A percentile compares a stretch with the other conserved stretches of the same genome.
Evolutionary conservation across 2,329 filamentous ascomycete genomes (phyloP).

Genomic region (Chaetothyriales sp.): DNA sequence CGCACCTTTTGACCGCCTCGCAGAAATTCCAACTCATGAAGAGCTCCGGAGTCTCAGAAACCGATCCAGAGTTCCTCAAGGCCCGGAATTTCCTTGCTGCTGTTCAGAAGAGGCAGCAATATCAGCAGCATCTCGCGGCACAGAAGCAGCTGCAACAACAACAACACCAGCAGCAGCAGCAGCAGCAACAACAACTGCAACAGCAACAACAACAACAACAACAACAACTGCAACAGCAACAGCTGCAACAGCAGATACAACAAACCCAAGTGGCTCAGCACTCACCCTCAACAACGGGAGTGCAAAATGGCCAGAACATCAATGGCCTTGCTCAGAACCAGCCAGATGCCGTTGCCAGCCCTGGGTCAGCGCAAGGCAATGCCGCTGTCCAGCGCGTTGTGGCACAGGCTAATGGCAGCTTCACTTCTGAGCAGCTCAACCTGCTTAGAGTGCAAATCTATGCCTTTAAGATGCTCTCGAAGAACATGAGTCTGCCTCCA

Average conservation of each 20-base stretch:
- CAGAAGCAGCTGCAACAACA: conserved; percentile 38
- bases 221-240: conserved; percentile 14
- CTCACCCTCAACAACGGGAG: background rate
- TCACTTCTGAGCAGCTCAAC: conserved; percentile 63
- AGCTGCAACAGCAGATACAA: conserved; percentile 21
- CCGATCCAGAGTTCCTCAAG: conserved; percentile 78
- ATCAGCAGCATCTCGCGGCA: conserved; percentile 44
- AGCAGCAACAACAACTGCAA: conserved; percentile 16
- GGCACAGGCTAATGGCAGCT: conserved; percentile 35
- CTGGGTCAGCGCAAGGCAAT: conserved; percentile 14
- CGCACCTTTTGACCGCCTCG: conserved; percentile 1
- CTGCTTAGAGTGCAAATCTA: conserved; percentile 73
- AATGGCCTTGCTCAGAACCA: conserved; percentile 25
- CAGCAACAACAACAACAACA: conserved; percentile 19
- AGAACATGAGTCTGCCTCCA: conserved; percentile 67
- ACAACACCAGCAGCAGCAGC: conserved; percentile 21
- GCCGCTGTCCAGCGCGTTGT: conserved; percentile 20
- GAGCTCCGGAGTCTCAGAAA: conserved; percentile 60
- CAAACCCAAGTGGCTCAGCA: background rate
- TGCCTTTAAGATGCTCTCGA: conserved; percentile 79
- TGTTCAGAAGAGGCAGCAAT: conserved; percentile 52
- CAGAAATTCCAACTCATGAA: conserved; percentile 88
- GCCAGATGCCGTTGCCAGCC: conserved; percentile 6
- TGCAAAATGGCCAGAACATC: conserved; percentile 21
- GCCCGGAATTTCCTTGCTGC: conserved; percentile 57